Percentiles rank a stretch among this genome's conserved stretches.
Evolutionary conservation across 2,329 filamentous ascomycete genomes (phyloP).

Genomic region (Ustilaginoidea virens): DNA sequence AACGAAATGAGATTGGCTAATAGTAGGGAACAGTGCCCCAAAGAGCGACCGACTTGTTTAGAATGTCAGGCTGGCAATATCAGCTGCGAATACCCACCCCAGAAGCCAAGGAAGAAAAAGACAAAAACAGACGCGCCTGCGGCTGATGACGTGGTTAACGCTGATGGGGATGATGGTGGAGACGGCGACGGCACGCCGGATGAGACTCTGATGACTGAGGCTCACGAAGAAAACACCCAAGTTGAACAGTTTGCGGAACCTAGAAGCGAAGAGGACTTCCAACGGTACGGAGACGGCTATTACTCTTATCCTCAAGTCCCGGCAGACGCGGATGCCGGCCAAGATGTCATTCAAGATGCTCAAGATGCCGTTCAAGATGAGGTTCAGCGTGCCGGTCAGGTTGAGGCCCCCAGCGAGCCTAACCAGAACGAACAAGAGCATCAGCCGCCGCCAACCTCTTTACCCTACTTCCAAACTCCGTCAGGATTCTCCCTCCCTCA

Average conservation of each 20-base stretch:
- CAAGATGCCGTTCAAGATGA: no score
- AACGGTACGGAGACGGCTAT: slow-evolving; percentile 3
- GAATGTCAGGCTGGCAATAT: slow-evolving; percentile 18
- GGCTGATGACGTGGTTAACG: slow-evolving; percentile 4
- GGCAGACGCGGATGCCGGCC: slow-evolving; percentile 9
- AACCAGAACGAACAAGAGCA: slow-evolving; percentile 8
- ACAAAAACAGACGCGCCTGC: slow-evolving; percentile 5
- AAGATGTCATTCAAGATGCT: no score
- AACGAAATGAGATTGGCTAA: slow-evolving; percentile 7
- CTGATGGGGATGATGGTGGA: slow-evolving; percentile 2
- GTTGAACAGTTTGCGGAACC: no score
- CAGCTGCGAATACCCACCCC: slow-evolving; percentile 24
- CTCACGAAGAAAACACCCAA: slow-evolving; percentile 8
- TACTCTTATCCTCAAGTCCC: slow-evolving; percentile 15
- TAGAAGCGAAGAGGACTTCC: background rate
- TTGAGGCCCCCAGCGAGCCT: slow-evolving; percentile 7
- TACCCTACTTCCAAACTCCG: slow-evolving; percentile 14
- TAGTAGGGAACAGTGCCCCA: slow-evolving; percentile 21
- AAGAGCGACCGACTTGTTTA: slow-evolving; percentile 22
- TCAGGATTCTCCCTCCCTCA: slow-evolving; percentile 13
- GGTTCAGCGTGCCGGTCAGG: no score
- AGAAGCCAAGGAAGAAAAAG: slow-evolving; percentile 13
- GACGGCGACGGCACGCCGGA: slow-evolving; percentile 7
- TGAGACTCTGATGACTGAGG: slow-evolving; percentile 4
- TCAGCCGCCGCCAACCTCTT: slow-evolving; percentile 11